A percentile compares a stretch with the other conserved stretches of the same genome.
These are phyloP conservation scores for Tulasnella sp. DNA, from an alignment of 768 basidiomycete genomes.

Conservation along the genomic window DNA sequence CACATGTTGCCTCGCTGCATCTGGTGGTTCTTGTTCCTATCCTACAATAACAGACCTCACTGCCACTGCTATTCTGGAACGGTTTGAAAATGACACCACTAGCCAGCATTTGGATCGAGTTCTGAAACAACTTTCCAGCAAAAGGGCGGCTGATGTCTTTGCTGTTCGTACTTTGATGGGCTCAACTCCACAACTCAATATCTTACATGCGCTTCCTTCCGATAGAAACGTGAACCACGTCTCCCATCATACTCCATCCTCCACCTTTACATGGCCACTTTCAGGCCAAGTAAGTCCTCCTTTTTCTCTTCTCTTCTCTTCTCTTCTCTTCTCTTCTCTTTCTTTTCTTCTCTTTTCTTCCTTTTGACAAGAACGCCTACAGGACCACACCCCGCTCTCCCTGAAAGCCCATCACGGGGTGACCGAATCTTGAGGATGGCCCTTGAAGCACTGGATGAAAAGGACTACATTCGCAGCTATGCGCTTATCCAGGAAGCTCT, in stretches of 20 bases:
- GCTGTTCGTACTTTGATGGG: too few relatives aligned
- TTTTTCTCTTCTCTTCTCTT: too few relatives aligned
- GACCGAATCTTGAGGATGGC: constrained; percentile 74
- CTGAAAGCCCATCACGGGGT: constrained; percentile 61
- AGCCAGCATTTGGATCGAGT: constrained; percentile 83
- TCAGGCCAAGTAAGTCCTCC: constrained; percentile 78
- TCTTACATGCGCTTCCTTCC: neutral
- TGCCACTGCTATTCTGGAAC: constrained; percentile 88
- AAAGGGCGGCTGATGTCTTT: too few relatives aligned
- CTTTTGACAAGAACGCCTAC: too few relatives aligned
- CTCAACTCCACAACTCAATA: too few relatives aligned
- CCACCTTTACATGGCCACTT: constrained; percentile 90
- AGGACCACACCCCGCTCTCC: constrained; percentile 59
- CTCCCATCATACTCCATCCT: constrained; percentile 87
- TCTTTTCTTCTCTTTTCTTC: neutral
- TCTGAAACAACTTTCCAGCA: constrained; percentile 25
- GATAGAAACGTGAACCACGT: constrained; percentile 57
- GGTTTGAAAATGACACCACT: constrained; percentile 72
- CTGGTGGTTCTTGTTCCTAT: constrained; percentile 4
- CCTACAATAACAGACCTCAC: constrained; percentile 58
- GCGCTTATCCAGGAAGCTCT: constrained; percentile 73
- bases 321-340: neutral
- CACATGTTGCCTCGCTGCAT: neutral
- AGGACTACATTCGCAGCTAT: constrained; percentile 71
- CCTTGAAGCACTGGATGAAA: constrained; percentile 68